Base-by-base conservation (phyloP, 306 rosid species). In the Fragaria vesca region DNA sequence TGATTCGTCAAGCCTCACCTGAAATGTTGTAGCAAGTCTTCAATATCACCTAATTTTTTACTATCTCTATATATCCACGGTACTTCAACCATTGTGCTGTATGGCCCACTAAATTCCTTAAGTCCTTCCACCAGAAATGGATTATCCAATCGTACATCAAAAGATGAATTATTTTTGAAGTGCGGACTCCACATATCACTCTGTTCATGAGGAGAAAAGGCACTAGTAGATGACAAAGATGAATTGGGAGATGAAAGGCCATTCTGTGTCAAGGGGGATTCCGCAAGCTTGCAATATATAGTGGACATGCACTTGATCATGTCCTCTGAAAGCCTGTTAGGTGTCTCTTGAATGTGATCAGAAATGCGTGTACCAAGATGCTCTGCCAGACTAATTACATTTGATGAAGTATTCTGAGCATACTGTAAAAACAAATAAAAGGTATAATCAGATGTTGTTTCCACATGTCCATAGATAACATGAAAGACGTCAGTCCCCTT, bases 1-100 rank as follows among this genome's bases (percentile, higher is more conserved):
- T 55, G 21, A 32, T 24, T 58, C 51, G 43, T 15, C 42, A 58
- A 65, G 80, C 77, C 81, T 85, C 78, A 91, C 99, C 90, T 93
- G 89, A 91, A 96, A 87, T 93, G 86, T 81, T 96, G 99, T 46
- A 93, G 90, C 86, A 96, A 74, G 76, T 87, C 86, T 73, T 87
- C 91, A 1, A 90, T 79, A 76, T 91, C 93, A 30, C 89, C 83
- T 45, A 88, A 84, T 73, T 93, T 96, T 80, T 86, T 89, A 81
- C 76, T 85, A 47, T 93, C 98, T 78, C 90, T 88, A 84, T 90
- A 86, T 76, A 96, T 91, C 94, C 97, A 88, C 7, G 97, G 87
- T 58, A 96, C 92, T 87, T 96, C 99, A 83, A 96, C 90, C 98
- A 93, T 96, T 72, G 97, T 88, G 91, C 97, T 96, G 81, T 96